A percentile compares a stretch with the other conserved stretches of the same genome.
Evolutionary conservation across 805 yeast genomes (phyloP).

Genomic region (Metschnikowia aberdeeniae): DNA sequence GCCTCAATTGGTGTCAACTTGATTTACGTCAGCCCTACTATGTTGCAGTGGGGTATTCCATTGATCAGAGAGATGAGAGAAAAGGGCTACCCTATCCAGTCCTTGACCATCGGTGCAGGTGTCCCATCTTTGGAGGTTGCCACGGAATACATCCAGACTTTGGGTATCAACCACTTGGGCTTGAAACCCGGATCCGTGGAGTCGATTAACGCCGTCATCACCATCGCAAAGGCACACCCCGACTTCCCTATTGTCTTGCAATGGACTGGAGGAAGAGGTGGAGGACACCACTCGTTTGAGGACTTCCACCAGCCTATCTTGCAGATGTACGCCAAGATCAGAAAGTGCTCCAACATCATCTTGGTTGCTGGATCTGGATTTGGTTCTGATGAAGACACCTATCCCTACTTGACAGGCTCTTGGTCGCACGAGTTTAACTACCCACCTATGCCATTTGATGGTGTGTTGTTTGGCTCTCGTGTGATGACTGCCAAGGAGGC

Average conservation of each 20-base stretch:
- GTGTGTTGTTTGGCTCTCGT: conserved; percentile 92
- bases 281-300: conserved; percentile 99
- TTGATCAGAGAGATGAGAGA: conserved; percentile 83
- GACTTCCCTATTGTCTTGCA: conserved; percentile 93
- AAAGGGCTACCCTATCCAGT: conserved; percentile 93
- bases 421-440: conserved; percentile 87
- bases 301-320: conserved; percentile 97
- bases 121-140: conserved; percentile 98
- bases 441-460: conserved; percentile 99
- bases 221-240: conserved; percentile 95
- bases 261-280: conserved; percentile 99
- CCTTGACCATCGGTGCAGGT: conserved; percentile 98
- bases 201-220: conserved; percentile 78
- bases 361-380: conserved; percentile 98
- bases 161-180: conserved; percentile 90
- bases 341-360: conserved; percentile 85
- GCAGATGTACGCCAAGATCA: conserved; percentile 91
- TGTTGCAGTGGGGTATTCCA: conserved; percentile 99
- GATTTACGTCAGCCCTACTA: conserved; percentile 93
- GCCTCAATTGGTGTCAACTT: conserved; percentile 87
- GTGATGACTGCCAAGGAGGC: conserved; percentile 98
- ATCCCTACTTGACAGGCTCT: conserved; percentile 94
- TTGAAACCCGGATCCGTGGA: conserved; percentile 98
- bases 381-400: conserved; percentile 95
- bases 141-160: conserved; percentile 86